phyloP scores from a whole-genome alignment of 2,329 filamentous ascomycete genomes.

The Plectosphaerella plurivora region DNA sequence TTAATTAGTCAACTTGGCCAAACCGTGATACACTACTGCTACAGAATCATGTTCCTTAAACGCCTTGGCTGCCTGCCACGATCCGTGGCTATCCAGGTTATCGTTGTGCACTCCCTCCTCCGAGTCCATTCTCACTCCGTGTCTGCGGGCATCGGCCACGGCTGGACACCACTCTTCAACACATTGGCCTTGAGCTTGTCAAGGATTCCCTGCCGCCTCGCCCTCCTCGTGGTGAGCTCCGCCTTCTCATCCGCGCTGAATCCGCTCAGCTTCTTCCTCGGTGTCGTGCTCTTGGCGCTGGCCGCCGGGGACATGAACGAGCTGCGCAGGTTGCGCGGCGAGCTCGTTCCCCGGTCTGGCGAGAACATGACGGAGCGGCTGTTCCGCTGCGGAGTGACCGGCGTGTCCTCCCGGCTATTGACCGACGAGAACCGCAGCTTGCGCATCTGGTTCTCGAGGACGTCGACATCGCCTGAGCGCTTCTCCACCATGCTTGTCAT shows the following conservation, averaged over 20 bases:
- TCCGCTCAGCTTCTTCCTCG: slow-evolving; percentile 58
- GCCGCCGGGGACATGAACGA: slow-evolving; percentile 36
- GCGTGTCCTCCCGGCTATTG: slow-evolving; percentile 37
- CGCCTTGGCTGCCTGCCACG: neutral
- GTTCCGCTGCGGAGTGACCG: slow-evolving; percentile 34
- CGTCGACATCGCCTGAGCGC: slow-evolving; percentile 84
- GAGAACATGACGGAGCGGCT: slow-evolving; percentile 28
- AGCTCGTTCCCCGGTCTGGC: slow-evolving; percentile 34
- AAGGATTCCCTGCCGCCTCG: slow-evolving; percentile 48
- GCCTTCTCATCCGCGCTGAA: slow-evolving; percentile 57
- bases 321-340: slow-evolving; percentile 35
- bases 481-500: slow-evolving; percentile 93
- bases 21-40: neutral
- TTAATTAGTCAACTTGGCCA: too few species aligned
- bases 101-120: neutral
- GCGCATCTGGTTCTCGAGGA: slow-evolving; percentile 82
- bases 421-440: slow-evolving; percentile 54
- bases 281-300: slow-evolving; percentile 33
- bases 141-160: slow-evolving; percentile 43
- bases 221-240: slow-evolving; percentile 48
- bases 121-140: slow-evolving; percentile 29
- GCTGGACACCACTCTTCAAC: slow-evolving; percentile 43
- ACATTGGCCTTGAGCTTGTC: slow-evolving; percentile 45
- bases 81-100: too few species aligned
- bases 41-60: neutral